Conservation (phyloP, 1,284 basidiomycete genomes). For the Ustilago xerochloae region DNA sequence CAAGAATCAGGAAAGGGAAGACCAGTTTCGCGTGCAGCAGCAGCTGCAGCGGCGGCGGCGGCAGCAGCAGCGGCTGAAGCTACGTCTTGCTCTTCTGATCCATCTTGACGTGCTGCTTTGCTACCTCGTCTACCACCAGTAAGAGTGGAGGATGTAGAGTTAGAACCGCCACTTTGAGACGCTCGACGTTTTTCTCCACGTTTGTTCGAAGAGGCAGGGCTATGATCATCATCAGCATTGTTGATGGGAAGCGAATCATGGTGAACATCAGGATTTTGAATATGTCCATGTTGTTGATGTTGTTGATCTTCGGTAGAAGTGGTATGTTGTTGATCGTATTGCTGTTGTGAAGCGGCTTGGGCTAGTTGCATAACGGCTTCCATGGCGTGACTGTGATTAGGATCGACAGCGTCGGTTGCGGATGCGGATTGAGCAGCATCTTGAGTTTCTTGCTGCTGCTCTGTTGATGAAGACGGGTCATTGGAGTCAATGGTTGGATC, state of each 20-base stretch:
- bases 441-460: background rate
- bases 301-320: conserved; percentile 5
- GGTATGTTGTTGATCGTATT: conserved; percentile 30
- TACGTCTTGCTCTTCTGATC: conserved; percentile 10
- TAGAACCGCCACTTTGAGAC: conserved; percentile 4
- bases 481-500: conserved; percentile 13
- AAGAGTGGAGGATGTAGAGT: background rate
- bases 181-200: conserved; percentile 26
- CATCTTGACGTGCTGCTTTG: conserved; percentile 22
- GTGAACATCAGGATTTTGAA: conserved; percentile 20
- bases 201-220: conserved; percentile 4
- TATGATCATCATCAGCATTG: conserved; percentile 5
- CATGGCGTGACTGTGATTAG: conserved; percentile 25
- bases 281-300: conserved; percentile 31
- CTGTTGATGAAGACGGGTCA: background rate
- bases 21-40: background rate
- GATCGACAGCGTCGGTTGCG: conserved; percentile 7
- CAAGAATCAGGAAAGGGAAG: conserved; percentile 31
- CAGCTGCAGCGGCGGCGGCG: conserved; percentile 17
- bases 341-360: conserved; percentile 48
- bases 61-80: conserved; percentile 22
- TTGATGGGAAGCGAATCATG: conserved; percentile 28
- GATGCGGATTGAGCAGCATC: background rate
- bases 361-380: conserved; percentile 51
- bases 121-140: background rate